A percentile compares a stretch with the other conserved stretches of the same genome.
phyloP scores from a whole-genome alignment of 129 eudicot genomes.

The Pseudognaphalium luteoalbum region DNA sequence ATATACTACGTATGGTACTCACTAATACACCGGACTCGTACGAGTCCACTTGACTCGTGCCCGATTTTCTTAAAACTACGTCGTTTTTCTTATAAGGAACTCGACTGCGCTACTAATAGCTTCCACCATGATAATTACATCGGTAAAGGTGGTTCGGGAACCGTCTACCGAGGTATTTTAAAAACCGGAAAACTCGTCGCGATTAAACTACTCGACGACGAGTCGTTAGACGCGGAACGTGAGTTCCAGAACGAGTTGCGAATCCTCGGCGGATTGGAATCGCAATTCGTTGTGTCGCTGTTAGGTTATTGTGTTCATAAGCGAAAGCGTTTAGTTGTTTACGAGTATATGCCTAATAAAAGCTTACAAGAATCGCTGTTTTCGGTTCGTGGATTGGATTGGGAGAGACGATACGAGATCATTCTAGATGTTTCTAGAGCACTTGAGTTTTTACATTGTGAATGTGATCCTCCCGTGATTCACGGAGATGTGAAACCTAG shows the following conservation, averaged over 20 bases:
- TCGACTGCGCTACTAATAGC: slow-evolving; percentile 74
- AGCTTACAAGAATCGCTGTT: slow-evolving; percentile 85
- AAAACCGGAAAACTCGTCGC: slow-evolving; percentile 80
- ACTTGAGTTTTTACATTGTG: slow-evolving; percentile 75
- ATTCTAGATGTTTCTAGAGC: slow-evolving; percentile 76
- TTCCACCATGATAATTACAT: slow-evolving; percentile 60
- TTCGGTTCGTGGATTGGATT: slow-evolving; percentile 47
- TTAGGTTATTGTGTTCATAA: slow-evolving; percentile 81
- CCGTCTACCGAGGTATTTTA: slow-evolving; percentile 77
- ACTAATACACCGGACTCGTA: slow-evolving; percentile 57
- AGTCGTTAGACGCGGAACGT: slow-evolving; percentile 56
- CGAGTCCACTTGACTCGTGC: slow-evolving; percentile 75
- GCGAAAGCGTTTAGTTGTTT: slow-evolving; percentile 65
- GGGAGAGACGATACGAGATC: slow-evolving; percentile 65
- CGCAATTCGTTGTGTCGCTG: slow-evolving; percentile 63
- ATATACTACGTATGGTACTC: slow-evolving; percentile 71
- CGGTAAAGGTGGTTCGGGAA: slow-evolving; percentile 93
- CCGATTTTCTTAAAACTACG: slow-evolving; percentile 61
- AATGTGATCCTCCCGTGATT: slow-evolving; percentile 95
- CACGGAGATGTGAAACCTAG: slow-evolving; percentile 98
- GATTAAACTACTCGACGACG: slow-evolving; percentile 66
- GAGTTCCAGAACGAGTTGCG: slow-evolving; percentile 87
- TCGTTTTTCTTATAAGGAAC: slow-evolving; percentile 68
- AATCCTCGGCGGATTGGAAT: slow-evolving; percentile 67
- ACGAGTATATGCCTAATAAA: slow-evolving; percentile 90